Base-by-base conservation (phyloP, 176 grass and related monocot genomes). In the Oryza australiensis region DNA sequence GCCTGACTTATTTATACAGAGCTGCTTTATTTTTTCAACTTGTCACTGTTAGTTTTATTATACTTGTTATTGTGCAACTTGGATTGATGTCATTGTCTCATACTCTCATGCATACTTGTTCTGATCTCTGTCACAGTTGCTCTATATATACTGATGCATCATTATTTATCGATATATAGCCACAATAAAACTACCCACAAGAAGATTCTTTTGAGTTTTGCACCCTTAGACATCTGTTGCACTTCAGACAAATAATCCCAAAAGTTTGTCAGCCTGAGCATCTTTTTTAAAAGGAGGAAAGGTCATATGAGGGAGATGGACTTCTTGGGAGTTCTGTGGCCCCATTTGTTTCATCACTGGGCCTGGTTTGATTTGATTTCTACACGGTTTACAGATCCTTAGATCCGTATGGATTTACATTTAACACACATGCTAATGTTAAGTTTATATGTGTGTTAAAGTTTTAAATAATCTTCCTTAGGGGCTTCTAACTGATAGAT, bases 351-450 rank as follows among this genome's bases (percentile, higher is more conserved):
- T 65, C 12, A 4, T 30, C 2, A 32, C 75, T 57, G 23, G 24
- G n/a, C 63, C 64, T 84, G 10, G 9, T 35, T 46, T 76, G 26
- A 49, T 65, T 53, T 30, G 28, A 53, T 27, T 60, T 57, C 7
- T 24, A 73, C 69, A 69, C 80, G 35, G 59, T 84, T 60, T 23
- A 62, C 29, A 70, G 5, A 51, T 37, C 24, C 37, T 32, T 32
- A 27, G 18, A 74, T 73, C 42, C 5, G 45, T 81, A 75, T 24
- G 23, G 33, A 77, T 78, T 86, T 81, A 55, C 71, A 42, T 64
- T 18, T 45, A 37, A 73, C 5, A 40, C 2, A 71, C 5, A 69
- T 80, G 49, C 76, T 84, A 63, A 41, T 27, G 22, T 45, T 75
- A 49, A 51, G 12, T 34, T 15, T 26, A 45, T 45, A 41, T 32